A percentile compares a stretch with the other conserved stretches of the same genome.
phyloP scores from a whole-genome alignment of 1,284 basidiomycete species.

The Ceratobasidium sp. region DNA sequence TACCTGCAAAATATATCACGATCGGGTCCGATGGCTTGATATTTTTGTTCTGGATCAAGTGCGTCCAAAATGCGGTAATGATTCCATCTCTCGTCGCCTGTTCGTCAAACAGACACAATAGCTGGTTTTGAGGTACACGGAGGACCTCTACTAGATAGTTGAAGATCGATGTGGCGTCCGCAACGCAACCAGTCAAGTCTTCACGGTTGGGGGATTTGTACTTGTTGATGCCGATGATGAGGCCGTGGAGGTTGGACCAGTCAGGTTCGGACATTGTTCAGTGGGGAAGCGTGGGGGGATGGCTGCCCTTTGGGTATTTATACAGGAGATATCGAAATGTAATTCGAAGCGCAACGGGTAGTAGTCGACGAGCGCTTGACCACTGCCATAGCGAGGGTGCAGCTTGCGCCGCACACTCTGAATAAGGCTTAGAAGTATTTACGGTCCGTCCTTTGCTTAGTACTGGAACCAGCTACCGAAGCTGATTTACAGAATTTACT shows the following conservation, averaged over 20 bases:
- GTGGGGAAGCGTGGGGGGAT: background rate
- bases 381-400: too few species aligned
- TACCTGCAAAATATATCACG: slow-evolving; percentile 38
- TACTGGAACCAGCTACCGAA: too few species aligned
- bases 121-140: background rate
- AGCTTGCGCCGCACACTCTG: too few species aligned
- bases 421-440: too few species aligned
- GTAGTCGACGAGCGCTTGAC: too few species aligned
- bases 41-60: slow-evolving; percentile 26
- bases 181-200: slow-evolving; percentile 11
- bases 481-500: too few species aligned
- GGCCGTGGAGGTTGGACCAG: slow-evolving; percentile 21
- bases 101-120: slow-evolving; percentile 7
- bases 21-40: slow-evolving; percentile 25
- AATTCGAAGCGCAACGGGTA: too few species aligned
- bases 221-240: slow-evolving; percentile 35
- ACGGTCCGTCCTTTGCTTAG: too few species aligned
- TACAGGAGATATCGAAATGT: too few species aligned
- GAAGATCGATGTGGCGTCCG: slow-evolving; percentile 9
- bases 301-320: too few species aligned
- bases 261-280: slow-evolving; percentile 6
- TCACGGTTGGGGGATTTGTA: background rate
- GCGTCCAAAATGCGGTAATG: background rate
- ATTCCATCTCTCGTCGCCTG: slow-evolving; percentile 28
- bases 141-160: slow-evolving; percentile 17